Evolutionary conservation across 2,329 filamentous ascomycete species (phyloP), one percentile per base, ranked within the genome.

Genomic region (Alternaria ethzedia): DNA sequence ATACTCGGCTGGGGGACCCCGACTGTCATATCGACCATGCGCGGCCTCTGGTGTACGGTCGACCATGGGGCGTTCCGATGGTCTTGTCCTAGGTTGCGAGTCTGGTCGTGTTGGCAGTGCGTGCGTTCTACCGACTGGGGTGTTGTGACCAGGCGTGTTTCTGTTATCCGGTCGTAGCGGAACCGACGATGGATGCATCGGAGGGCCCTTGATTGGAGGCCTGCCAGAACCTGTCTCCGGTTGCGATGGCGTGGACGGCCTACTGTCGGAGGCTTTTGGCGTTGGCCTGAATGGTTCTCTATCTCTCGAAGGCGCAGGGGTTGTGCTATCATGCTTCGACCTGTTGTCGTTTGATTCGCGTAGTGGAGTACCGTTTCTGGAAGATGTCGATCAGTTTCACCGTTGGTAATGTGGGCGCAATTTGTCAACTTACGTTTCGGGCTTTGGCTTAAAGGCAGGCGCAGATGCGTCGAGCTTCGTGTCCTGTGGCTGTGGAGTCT

Each of bases 381-480:
- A 52, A 49, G 11, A 20, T 17, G 77, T n/a, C 63, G 62, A 57
- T 70, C 62, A 69, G 65, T 44, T 30, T 46, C 55, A 49, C 36
- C 30, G n/a, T 56, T 44, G 57, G 49, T 4, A 44, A 32, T 25
- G 32, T 51, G 51, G 43, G 56, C 30, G 30, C 11, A n/a, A 26
- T 15, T 32, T 21, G 28, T 56, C n/a, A 9, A 73, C 73, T 74
- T 73, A 78, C 74, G 70, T 66, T 28, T 75, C 67, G 15, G 68
- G 58, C 44, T 54, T 80, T 5, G 90, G 88, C 72, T 88, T 90
- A 78, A 92, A 93, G 32, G 91, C 87, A 11, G 85, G 76, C 10
- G 90, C 91, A 15, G 83, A 86, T 15, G 90, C 84, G 67, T 79
- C 82, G 32, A 87, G 77, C 56, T 83, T 79, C 8, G 79, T 47